Base-by-base conservation (phyloP, 495 filamentous ascomycete species). In the Lophiotrema nucula region DNA sequence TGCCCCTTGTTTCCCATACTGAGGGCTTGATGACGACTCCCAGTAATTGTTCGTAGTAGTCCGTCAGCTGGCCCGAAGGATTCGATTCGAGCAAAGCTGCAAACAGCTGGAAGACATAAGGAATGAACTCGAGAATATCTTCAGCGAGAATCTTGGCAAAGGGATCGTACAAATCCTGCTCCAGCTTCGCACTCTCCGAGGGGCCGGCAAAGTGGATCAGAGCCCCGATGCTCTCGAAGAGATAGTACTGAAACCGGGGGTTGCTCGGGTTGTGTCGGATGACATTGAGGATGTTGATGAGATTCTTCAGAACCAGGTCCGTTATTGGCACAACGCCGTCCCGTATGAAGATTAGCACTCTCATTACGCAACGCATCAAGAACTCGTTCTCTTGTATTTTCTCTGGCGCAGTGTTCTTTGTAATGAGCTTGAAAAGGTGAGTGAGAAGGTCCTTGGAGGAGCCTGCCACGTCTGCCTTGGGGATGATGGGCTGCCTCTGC, bases 361-460 rank as follows among this genome's bases (percentile, higher is more conserved):
- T 81, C 95, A 99, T 99, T 24, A 96, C 88, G 70, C 95, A 97
- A 50, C 88, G 86, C 91, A 99, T 97, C 59, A 99, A 73, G 70
- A 96, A 99, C 69, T 99, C 95, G 67, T 99, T 97, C 73, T 99
- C 95, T 69, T 97, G 93, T 54, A 97, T 83, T 78, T 97, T 97
- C 62, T 92, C 83, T 19, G 95, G 87, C 10, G 85, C 84, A 0
- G 77, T 74, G 58, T 95, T 84, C 56, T 84, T 86, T 60, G 92
- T 84, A 53, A 99, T 89, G 15, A 99, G 76, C 39, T 81, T 81
- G 77, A 99, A 97, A n/a, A 97, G 82, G 65, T 97, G 93, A 56
- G 90, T 80, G 26, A 97, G 74, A 13, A 99, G 79, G 59, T 93
- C 88, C 67, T 89, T 90, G 18, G 93, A 83, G 65, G 92, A 84